Percentiles rank a stretch among this genome's conserved stretches.
phyloP scores from a whole-genome alignment of 2,329 filamentous ascomycete genomes.

The Fusarium domesticum region DNA sequence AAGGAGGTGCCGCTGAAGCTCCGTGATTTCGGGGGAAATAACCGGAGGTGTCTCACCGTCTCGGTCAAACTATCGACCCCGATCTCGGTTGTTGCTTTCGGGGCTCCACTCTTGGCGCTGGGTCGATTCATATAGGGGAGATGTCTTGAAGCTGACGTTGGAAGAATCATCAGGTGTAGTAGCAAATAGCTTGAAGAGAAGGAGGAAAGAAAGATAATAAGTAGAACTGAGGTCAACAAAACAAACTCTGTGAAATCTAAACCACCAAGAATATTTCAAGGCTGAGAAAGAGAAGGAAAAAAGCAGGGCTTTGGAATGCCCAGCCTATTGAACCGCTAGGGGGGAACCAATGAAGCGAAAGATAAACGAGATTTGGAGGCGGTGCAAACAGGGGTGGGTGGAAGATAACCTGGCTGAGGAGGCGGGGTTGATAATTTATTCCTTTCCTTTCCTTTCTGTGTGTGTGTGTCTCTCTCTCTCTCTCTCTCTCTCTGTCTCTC shows the following conservation, averaged over 20 bases:
- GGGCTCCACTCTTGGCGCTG: slow-evolving; percentile 27
- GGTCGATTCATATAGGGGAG: no score
- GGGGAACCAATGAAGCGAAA: background rate
- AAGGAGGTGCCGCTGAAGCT: slow-evolving; percentile 17
- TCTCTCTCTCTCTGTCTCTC: no score
- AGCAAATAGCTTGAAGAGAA: background rate
- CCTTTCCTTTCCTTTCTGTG: no score
- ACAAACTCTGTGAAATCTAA: background rate
- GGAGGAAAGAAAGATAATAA: background rate
- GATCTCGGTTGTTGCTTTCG: slow-evolving; percentile 27
- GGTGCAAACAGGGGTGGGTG: background rate
- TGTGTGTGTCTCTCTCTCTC: no score
- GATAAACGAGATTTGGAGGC: background rate
- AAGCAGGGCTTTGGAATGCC: slow-evolving; percentile 2
- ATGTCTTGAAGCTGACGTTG: background rate
- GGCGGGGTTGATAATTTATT: no score
- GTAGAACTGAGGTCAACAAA: background rate
- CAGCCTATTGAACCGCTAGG: background rate
- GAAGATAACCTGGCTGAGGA: no score
- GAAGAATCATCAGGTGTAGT: no score
- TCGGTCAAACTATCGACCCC: slow-evolving; percentile 10
- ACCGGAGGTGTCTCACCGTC: slow-evolving; percentile 22
- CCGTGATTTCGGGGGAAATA: slow-evolving; percentile 23
- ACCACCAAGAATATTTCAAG: slow-evolving; percentile 2
- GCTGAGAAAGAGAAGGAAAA: background rate